Conservation (phyloP, 371 early-diverging fungal genomes). For the Haplosporangium sp. region DNA sequence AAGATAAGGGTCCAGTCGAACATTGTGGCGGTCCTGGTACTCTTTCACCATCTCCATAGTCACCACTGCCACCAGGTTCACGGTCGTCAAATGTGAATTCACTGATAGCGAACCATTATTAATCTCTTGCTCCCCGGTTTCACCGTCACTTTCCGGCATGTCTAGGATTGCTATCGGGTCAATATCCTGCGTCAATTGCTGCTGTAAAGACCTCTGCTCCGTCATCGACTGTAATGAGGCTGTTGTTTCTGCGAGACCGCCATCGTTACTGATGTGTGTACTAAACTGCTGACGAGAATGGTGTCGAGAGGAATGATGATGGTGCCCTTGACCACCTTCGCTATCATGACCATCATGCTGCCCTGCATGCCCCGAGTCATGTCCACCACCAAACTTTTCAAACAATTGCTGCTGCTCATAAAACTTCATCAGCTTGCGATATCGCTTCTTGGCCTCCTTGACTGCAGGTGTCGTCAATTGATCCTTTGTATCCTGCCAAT, state of each 20-base stretch:
- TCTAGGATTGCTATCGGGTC: conserved; percentile 36
- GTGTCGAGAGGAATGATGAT: neutral
- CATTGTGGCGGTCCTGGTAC: conserved; percentile 43
- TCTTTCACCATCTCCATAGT: conserved; percentile 45
- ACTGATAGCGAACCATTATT: neutral
- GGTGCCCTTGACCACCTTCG: conserved; percentile 13
- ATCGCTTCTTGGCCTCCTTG: conserved; percentile 22
- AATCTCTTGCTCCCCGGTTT: conserved; percentile 3
- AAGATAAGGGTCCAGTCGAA: conserved; percentile 41
- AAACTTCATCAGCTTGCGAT: conserved; percentile 33
- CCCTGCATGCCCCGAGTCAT: conserved; percentile 1
- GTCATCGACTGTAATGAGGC: neutral
- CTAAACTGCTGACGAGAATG: conserved; percentile 16
- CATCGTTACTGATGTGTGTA: neutral
- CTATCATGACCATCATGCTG: conserved; percentile 7
- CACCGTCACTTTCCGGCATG: conserved; percentile 25
- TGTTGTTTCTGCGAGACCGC: neutral
- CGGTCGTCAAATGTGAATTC: neutral
- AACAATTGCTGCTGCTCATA: conserved; percentile 37
- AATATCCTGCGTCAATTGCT: conserved; percentile 9
- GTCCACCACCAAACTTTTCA: conserved; percentile 12
- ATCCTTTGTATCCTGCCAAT: conserved; percentile 45
- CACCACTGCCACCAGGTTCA: conserved; percentile 43
- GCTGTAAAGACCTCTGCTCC: neutral
- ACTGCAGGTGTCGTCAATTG: conserved; percentile 2